phyloP scores from a whole-genome alignment of 345 rosid species.

The Syzygium grande region DNA sequence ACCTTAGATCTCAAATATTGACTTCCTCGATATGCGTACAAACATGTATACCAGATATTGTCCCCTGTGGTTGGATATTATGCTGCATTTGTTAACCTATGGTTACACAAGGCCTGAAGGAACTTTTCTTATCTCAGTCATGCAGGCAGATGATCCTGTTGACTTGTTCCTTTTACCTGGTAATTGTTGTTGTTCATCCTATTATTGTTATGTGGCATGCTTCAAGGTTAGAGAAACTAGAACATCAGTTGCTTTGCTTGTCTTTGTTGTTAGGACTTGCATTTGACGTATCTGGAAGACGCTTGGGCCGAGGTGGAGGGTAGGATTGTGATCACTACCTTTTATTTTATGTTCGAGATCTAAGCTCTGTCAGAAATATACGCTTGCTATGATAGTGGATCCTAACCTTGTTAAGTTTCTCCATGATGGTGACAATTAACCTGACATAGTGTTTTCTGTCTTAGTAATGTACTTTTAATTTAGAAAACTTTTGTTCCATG shows the following conservation, averaged over 20 bases:
- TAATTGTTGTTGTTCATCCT: constrained; percentile 8
- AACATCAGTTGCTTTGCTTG: background rate
- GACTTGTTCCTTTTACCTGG: constrained; percentile 90
- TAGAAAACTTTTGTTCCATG: background rate
- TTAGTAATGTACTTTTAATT: background rate
- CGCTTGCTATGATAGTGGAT: background rate
- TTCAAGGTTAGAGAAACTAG: background rate
- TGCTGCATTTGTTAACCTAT: background rate
- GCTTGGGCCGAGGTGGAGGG: constrained; percentile 99
- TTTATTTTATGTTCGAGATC: background rate
- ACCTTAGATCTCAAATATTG: background rate
- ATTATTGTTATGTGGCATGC: background rate
- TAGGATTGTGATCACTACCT: constrained; percentile 15
- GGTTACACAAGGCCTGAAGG: background rate
- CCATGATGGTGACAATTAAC: background rate
- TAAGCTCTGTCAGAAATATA: background rate
- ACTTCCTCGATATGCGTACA: background rate
- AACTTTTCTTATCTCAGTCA: constrained; percentile 33
- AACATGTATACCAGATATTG: background rate
- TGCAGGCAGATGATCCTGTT: constrained; percentile 70
- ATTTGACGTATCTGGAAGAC: constrained; percentile 82
- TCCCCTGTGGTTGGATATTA: background rate
- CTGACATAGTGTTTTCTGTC: background rate
- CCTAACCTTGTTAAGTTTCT: background rate
- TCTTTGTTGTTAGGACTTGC: constrained; percentile 64